Conservation (phyloP, 116 monocot genomes). For the Posidonia oceanica region DNA sequence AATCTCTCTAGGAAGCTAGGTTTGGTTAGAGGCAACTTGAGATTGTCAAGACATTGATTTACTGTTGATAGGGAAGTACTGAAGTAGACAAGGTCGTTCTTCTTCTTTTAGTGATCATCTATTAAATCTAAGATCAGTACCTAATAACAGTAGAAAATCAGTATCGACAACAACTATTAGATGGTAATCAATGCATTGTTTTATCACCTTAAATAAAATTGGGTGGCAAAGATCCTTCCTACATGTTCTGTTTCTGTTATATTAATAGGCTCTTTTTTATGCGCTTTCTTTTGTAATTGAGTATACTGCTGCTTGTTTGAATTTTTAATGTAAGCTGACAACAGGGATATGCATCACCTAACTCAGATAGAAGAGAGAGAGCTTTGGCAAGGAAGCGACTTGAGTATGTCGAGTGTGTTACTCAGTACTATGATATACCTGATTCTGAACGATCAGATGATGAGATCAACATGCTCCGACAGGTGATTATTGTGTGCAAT, state of each 20-base stretch:
- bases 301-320: conserved; percentile 21
- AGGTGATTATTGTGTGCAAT: conserved; percentile 32
- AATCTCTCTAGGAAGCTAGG: too few species aligned
- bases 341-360: conserved; percentile 99
- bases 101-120: too few species aligned
- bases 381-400: conserved; percentile 74
- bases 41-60: too few species aligned
- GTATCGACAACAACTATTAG: too few species aligned
- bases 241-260: neutral
- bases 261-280: neutral
- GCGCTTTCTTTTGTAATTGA: conserved; percentile 4
- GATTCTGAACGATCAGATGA: conserved; percentile 90
- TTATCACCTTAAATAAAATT: neutral
- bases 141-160: too few species aligned
- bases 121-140: too few species aligned
- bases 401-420: conserved; percentile 93
- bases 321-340: conserved; percentile 85
- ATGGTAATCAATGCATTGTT: neutral
- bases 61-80: too few species aligned
- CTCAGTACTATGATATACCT: conserved; percentile 94
- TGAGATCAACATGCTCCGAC: conserved; percentile 98
- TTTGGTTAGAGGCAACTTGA: too few species aligned
- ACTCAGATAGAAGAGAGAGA: conserved; percentile 96
- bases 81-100: too few species aligned
- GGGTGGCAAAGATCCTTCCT: neutral